phyloP scores from a whole-genome alignment of 441 rosid species.

The Corymbia citriodora region DNA sequence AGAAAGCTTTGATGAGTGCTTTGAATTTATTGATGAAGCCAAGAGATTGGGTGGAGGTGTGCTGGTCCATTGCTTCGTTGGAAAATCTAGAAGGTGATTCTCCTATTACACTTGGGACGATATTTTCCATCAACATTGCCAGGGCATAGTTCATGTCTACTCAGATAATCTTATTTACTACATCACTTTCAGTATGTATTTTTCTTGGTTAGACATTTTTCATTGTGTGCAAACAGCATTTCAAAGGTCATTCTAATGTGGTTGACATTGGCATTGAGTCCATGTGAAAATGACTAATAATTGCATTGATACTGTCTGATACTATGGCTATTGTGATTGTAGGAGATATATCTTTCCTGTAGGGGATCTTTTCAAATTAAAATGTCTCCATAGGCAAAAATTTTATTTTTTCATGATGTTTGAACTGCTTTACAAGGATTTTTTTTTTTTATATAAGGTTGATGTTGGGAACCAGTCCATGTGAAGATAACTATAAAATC shows the following conservation, averaged over 20 bases:
- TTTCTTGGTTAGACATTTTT: neutral
- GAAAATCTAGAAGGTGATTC: conserved; percentile 70
- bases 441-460: neutral
- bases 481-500: neutral
- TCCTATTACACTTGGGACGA: neutral
- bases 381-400: neutral
- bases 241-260: neutral
- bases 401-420: neutral
- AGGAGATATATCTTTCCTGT: neutral
- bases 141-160: neutral
- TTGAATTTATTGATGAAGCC: conserved; percentile 67
- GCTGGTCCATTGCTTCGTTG: conserved; percentile 77
- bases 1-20: conserved; percentile 64
- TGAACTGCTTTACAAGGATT: neutral
- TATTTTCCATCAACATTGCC: neutral
- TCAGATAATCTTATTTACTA: neutral
- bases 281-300: neutral
- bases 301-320: neutral
- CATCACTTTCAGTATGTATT: neutral
- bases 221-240: neutral
- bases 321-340: neutral
- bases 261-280: neutral
- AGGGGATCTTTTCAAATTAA: neutral
- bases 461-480: neutral
- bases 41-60: conserved; percentile 55